Conservation (phyloP, 2,329 filamentous ascomycete species). For the Iodosphaeria phyllophila region DNA sequence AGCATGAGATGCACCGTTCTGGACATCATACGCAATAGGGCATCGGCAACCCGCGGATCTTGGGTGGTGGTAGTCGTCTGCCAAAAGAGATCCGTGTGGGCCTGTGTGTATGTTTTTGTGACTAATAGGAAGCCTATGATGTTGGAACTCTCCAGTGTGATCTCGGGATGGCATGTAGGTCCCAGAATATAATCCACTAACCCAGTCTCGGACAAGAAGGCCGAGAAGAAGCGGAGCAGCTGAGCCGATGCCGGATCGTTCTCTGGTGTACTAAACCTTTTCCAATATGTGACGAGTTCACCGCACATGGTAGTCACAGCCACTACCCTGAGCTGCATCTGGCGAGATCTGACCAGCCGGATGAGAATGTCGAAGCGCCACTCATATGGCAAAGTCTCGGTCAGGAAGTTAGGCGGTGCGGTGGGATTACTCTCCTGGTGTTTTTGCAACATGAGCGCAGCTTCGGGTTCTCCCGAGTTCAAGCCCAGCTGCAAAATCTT, state of each 20-base stretch:
- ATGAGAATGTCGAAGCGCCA: constrained; percentile 55
- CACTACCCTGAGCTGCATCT: constrained; percentile 77
- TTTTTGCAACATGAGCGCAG: constrained; percentile 13
- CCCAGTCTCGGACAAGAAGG: constrained; percentile 48
- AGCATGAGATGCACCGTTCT: constrained; percentile 29
- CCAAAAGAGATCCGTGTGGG: constrained; percentile 71
- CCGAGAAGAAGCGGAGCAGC: constrained; percentile 48
- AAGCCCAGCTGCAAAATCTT: constrained; percentile 24
- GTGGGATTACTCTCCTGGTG: constrained; percentile 17
- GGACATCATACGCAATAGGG: constrained; percentile 48
- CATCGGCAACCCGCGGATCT: constrained; percentile 69
- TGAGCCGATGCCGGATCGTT: constrained; percentile 9
- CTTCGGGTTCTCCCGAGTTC: constrained; percentile 15
- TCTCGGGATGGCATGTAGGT: constrained; percentile 78
- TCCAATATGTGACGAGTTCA: constrained; percentile 51
- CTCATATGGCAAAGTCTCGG: constrained; percentile 34
- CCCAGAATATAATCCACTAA: constrained; percentile 78
- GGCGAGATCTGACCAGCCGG: constrained; percentile 61
- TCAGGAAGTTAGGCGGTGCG: constrained; percentile 18
- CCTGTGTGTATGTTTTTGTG: constrained; percentile 50
- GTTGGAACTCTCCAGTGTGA: constrained; percentile 65
- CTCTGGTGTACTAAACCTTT: constrained; percentile 22
- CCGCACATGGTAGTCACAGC: constrained; percentile 58
- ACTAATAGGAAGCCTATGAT: constrained; percentile 77
- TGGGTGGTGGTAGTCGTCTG: constrained; percentile 62